Base-by-base conservation (phyloP, 495 filamentous ascomycete genomes). In the Aspergillus nanangensis region DNA sequence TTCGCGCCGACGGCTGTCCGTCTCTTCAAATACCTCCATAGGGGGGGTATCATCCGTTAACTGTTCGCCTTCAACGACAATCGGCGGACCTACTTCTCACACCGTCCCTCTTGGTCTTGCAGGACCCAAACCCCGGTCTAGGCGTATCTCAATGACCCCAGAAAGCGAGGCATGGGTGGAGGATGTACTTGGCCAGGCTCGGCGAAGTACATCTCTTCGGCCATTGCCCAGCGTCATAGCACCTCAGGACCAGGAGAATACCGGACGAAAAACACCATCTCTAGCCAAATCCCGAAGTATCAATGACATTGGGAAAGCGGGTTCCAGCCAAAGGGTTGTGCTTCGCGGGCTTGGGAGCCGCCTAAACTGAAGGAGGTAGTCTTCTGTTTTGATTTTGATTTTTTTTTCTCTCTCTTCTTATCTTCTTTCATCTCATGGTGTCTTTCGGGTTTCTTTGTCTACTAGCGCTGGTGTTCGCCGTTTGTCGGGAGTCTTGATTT, bases 81-180 rank as follows among this genome's bases (percentile, higher is more conserved):
- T 41, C 5, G 38, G 48, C 13, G 41, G 44, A 5, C 7, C 7
- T 32, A 44, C 27, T 17, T 41, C 56, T 31, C 59, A 54, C 4
- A 50, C 70, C 17, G 57, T 64, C 2, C 70, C 73, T 4, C 65
- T 76, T 9, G 73, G 71, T 15, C 61, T 76, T 17, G 75, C 74
- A 1, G 75, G 75, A 3, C 72, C 72, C 1, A 74, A 66, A 27
- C 70, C 70, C 7, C 66, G 70, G 10, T 67, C 67, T 3, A 61
- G 67, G 35, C 65, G 69, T 10, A 53, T 66, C 18, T 69, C 69
- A 15, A 75, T 78, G 55, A 72, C 61, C 20, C 70, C 74, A 0
- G 65, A 73, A 20, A 74, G 73, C 43, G 74, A 78, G 58, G 74
- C 74, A 2, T 77, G 74, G 75, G 74, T 74, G 1, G 67, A 67